phyloP scores from a whole-genome alignment of 352 stramenopile genomes.

The Phytophthora multivora region DNA sequence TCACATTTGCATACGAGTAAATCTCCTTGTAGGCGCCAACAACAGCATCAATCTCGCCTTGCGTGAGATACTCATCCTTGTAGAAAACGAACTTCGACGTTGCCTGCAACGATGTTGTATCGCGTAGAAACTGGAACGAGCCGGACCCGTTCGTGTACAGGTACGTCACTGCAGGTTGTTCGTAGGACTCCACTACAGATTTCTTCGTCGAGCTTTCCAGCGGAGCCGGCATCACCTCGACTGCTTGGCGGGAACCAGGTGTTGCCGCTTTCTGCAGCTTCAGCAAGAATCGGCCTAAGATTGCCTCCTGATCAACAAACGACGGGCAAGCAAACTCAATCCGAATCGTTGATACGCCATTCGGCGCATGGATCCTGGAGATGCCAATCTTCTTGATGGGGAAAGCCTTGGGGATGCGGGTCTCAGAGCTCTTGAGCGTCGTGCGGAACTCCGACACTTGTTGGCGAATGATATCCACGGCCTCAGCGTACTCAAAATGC shows the following conservation, averaged over 20 bases:
- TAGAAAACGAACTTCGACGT: slow-evolving; percentile 80
- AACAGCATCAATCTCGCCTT: slow-evolving; percentile 72
- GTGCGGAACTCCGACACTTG: slow-evolving; percentile 80
- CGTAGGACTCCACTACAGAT: slow-evolving; percentile 65
- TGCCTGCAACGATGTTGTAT: slow-evolving; percentile 46
- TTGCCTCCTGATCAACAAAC: slow-evolving; percentile 77
- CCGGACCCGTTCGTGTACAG: slow-evolving; percentile 76
- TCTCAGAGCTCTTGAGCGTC: slow-evolving; percentile 74
- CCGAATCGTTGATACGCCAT: slow-evolving; percentile 83
- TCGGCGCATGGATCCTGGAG: slow-evolving; percentile 76
- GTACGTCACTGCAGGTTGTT: slow-evolving; percentile 74
- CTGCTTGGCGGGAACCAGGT: slow-evolving; percentile 28
- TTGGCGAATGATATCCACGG: slow-evolving; percentile 69
- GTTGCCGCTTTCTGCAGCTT: slow-evolving; percentile 45
- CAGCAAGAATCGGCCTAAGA: slow-evolving; percentile 72
- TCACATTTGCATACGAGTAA: slow-evolving; percentile 79
- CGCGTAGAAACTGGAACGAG: slow-evolving; percentile 82
- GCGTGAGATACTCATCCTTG: slow-evolving; percentile 82
- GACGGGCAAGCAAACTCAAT: slow-evolving; percentile 82
- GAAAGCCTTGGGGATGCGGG: slow-evolving; percentile 74
- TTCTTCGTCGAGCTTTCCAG: slow-evolving; percentile 46
- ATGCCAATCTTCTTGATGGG: slow-evolving; percentile 86
- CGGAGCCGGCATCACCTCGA: slow-evolving; percentile 69
- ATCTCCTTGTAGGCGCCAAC: slow-evolving; percentile 87
- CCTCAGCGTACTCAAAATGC: slow-evolving; percentile 67